Base-by-base conservation (phyloP, 225 moss, liverwort and hornwort species). In the Lunularia cruciata region DNA sequence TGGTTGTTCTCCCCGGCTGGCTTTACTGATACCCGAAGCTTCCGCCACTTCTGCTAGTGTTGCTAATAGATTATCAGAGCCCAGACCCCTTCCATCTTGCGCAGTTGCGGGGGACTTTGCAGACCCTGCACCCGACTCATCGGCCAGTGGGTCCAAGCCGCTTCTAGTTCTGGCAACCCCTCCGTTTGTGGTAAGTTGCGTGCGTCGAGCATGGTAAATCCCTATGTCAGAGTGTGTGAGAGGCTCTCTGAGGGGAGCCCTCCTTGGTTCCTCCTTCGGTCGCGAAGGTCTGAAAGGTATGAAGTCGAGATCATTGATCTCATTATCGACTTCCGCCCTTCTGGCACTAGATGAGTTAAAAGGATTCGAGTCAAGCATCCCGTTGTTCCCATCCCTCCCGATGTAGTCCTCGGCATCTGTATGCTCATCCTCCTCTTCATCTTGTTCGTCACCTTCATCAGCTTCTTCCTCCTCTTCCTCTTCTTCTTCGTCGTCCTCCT, bases 1-100 rank as follows among this genome's bases (percentile, higher is more conserved):
- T 2, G 69, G 65, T 30, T 69, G 72, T 52, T 69, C 76, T 63
- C 71, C 72, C 18, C 76, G 72, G 69, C 49, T 76, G 31, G 79
- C 66, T 51, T 65, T 70, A 57, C 63, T 72, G 58, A 57, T 55
- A 67, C 73, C 63, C 7, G 82, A 66, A 57, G 85, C 84, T 23
- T 80, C 87, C 19, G 95, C 92, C 27, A 87, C 92, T 76, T 92
- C 92, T 54, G 92, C 92, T 54, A 98, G 79, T 13, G 92, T 90
- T 64, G 87, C 88, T 69, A 98, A 73, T 0, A 87, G 81, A 42
- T 83, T 88, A 15, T 86, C 87, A 22, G 57, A 4, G 5, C 6
- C 46, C 48, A 65, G 56, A 23, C 45, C 62, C 28, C 71, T 73
- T 20, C 72, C 79, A 30, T 68, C 74, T 31, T 76, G 53, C 13